Conservation (phyloP, 1,139 yeast species). For the Hansenula sp. region DNA sequence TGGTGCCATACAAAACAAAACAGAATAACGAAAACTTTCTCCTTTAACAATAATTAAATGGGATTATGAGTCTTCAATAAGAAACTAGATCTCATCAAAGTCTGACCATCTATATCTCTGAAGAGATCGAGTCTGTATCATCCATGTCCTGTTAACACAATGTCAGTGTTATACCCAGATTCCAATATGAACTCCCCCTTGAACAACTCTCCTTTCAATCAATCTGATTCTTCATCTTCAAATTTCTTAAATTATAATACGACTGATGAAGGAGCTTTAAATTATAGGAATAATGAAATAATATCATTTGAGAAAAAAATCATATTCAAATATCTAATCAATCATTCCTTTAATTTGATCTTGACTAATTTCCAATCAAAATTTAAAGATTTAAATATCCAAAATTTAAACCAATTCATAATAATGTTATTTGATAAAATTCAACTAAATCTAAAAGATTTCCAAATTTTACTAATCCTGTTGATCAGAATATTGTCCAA, state of each 20-base stretch:
- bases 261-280: background rate
- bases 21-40: too few relatives aligned
- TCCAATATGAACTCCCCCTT: background rate
- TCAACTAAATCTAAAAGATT: constrained; percentile 3
- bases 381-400: constrained; percentile 1
- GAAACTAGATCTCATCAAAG: background rate
- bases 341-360: background rate
- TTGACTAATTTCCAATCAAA: background rate
- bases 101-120: background rate
- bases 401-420: constrained; percentile 4
- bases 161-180: background rate
- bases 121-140: background rate
- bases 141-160: background rate
- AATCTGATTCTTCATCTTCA: background rate
- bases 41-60: too few relatives aligned
- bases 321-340: background rate
- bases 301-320: background rate
- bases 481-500: too few relatives aligned
- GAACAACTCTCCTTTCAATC: background rate
- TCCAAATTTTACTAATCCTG: too few relatives aligned
- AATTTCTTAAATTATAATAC: too few relatives aligned
- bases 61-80: too few relatives aligned
- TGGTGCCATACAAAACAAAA: too few relatives aligned
- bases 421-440: constrained; percentile 4
- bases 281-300: background rate